A percentile compares a stretch with the other conserved stretches of the same genome.
phyloP scores from a whole-genome alignment of 495 filamentous ascomycete genomes.

The Bombardia bombarda region DNA sequence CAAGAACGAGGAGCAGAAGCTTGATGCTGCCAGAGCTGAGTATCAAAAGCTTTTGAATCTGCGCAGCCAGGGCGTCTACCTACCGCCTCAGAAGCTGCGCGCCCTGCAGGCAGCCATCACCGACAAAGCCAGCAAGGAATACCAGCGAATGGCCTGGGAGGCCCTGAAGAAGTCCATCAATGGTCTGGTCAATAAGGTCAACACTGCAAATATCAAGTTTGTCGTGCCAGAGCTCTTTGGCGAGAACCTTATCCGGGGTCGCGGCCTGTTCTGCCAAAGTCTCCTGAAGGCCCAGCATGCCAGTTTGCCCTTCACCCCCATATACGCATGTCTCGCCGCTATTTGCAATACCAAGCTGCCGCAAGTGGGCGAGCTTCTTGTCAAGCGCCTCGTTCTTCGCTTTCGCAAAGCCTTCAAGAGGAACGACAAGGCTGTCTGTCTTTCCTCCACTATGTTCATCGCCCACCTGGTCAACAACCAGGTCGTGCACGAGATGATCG shows the following conservation, averaged over 20 bases:
- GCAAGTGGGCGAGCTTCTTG: constrained; percentile 82
- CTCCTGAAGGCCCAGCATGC: constrained; percentile 97
- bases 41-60: constrained; percentile 85
- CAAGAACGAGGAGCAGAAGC: constrained; percentile 77
- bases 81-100: constrained; percentile 83
- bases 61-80: constrained; percentile 91
- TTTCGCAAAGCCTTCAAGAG: constrained; percentile 94
- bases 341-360: constrained; percentile 98
- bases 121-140: constrained; percentile 92
- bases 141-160: constrained; percentile 99
- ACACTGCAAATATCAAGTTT: constrained; percentile 92
- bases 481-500: constrained; percentile 87
- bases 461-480: constrained; percentile 93
- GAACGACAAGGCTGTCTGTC: constrained; percentile 93
- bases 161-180: constrained; percentile 98
- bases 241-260: constrained; percentile 86
- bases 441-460: constrained; percentile 86
- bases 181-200: constrained; percentile 97
- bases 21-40: constrained; percentile 70
- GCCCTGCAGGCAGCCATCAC: constrained; percentile 95
- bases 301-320: constrained; percentile 92
- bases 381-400: constrained; percentile 79
- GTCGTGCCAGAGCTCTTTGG: constrained; percentile 93
- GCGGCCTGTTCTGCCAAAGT: constrained; percentile 86
- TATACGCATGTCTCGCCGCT: constrained; percentile 89